Conservation (phyloP, 768 basidiomycete species). For the Termitomyces sp. region DNA sequence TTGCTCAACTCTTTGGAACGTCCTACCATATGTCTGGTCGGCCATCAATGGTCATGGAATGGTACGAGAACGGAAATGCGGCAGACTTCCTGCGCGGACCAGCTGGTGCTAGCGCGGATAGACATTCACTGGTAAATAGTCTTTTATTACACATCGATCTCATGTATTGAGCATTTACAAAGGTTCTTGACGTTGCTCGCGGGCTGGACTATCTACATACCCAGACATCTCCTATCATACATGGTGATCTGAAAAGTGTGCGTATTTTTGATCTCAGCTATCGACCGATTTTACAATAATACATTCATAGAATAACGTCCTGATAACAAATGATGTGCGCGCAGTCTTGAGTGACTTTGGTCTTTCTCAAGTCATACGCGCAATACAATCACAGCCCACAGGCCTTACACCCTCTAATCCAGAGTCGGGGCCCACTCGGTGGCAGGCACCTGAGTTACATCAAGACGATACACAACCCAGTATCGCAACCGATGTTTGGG, state of each 20-base stretch:
- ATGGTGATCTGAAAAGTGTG: slow-evolving; percentile 31
- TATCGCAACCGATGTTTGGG: slow-evolving; percentile 32
- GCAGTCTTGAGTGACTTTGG: slow-evolving; percentile 48
- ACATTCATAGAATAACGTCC: slow-evolving; percentile 39
- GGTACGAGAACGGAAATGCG: slow-evolving; percentile 49
- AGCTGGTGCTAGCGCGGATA: slow-evolving; percentile 1
- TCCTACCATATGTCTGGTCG: slow-evolving; percentile 36
- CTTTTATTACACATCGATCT: neutral
- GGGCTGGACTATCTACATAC: slow-evolving; percentile 45
- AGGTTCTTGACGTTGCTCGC: slow-evolving; percentile 44
- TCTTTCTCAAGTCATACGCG: slow-evolving; percentile 34
- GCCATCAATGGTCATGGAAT: slow-evolving; percentile 42
- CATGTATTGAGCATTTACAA: neutral
- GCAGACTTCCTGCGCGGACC: slow-evolving; percentile 37
- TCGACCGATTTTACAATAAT: neutral
- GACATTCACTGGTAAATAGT: neutral
- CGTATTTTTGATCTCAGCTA: neutral
- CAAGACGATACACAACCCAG: slow-evolving; percentile 27
- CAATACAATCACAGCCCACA: slow-evolving; percentile 24
- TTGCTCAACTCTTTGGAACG: slow-evolving; percentile 46
- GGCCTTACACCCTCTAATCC: slow-evolving; percentile 30
- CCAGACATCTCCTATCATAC: slow-evolving; percentile 33
- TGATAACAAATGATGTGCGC: slow-evolving; percentile 38
- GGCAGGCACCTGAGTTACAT: slow-evolving; percentile 35
- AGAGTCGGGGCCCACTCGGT: slow-evolving; percentile 29